Evolutionary conservation across 148 eudicot species (phyloP).

Genomic region (Linanthus parryae): DNA sequence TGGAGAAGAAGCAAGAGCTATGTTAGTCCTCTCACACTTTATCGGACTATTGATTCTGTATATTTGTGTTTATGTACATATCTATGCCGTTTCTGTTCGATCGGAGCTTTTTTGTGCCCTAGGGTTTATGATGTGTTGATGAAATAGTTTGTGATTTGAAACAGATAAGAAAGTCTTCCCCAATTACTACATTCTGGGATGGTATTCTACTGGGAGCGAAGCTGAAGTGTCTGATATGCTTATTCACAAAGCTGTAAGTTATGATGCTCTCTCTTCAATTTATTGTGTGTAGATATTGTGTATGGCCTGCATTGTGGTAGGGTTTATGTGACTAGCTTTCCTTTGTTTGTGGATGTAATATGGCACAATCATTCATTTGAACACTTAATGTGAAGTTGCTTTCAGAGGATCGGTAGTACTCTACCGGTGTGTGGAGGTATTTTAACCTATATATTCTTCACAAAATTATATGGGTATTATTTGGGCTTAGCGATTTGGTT

Average conservation of each 20-base stretch:
- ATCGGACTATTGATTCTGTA: background rate
- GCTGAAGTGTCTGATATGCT: slow-evolving; percentile 90
- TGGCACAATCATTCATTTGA: too few species aligned
- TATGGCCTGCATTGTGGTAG: too few species aligned
- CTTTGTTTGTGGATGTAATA: too few species aligned
- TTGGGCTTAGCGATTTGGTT: too few species aligned
- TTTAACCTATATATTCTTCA: too few species aligned
- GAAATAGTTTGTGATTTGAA: slow-evolving; percentile 7
- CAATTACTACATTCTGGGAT: slow-evolving; percentile 72
- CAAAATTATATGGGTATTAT: too few species aligned
- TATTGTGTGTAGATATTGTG: too few species aligned
- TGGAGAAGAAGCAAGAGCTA: slow-evolving; percentile 86
- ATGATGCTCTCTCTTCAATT: too few species aligned
- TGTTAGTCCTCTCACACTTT: slow-evolving; percentile 33
- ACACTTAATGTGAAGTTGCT: too few species aligned
- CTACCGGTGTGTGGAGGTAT: too few species aligned
- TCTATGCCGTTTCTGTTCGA: background rate
- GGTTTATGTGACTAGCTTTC: too few species aligned
- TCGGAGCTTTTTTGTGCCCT: background rate
- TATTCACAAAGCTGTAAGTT: slow-evolving; percentile 84
- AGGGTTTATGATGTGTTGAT: background rate
- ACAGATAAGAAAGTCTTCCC: slow-evolving; percentile 97
- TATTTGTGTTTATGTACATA: background rate
- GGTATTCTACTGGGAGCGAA: slow-evolving; percentile 94
- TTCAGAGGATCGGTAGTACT: too few species aligned